A percentile compares a stretch with the other conserved stretches of the same genome.
phyloP scores from a whole-genome alignment of 2,329 filamentous ascomycete species.

The Pestalotiopsis sp. region DNA sequence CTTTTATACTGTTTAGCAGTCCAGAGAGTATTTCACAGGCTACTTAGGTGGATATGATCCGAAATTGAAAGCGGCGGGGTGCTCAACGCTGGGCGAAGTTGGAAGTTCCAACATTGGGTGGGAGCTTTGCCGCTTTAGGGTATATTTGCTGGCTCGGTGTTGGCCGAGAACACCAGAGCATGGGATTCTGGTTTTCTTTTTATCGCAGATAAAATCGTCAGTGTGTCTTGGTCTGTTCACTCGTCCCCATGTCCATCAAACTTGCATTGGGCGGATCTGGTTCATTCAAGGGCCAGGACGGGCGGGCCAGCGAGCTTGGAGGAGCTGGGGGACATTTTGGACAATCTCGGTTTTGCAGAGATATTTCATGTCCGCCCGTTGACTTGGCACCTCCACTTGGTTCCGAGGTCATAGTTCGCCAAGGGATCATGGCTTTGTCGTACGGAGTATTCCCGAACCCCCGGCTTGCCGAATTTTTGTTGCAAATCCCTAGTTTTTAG shows the following conservation, averaged over 20 bases:
- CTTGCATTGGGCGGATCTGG: background rate
- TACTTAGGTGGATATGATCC: too few species aligned
- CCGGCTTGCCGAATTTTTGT: background rate
- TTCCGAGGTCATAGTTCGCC: background rate
- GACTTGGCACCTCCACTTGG: background rate
- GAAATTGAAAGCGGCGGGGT: too few species aligned
- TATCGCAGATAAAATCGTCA: background rate
- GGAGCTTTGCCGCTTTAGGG: too few species aligned
- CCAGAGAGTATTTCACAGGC: too few species aligned
- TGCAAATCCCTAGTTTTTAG: background rate
- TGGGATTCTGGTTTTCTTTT: background rate
- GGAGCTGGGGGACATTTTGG: background rate
- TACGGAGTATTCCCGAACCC: background rate
- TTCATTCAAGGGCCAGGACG: background rate
- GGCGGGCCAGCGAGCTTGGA: background rate
- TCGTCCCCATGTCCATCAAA: background rate
- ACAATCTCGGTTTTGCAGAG: background rate
- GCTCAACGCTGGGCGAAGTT: too few species aligned
- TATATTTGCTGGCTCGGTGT: too few species aligned
- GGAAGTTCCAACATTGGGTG: too few species aligned
- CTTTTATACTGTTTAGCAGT: too few species aligned
- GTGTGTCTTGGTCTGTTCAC: background rate
- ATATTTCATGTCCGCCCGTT: background rate
- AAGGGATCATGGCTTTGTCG: background rate
- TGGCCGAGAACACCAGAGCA: too few species aligned